Base-by-base conservation (phyloP, 345 rosid genomes). In the Eucalyptus virginea region DNA sequence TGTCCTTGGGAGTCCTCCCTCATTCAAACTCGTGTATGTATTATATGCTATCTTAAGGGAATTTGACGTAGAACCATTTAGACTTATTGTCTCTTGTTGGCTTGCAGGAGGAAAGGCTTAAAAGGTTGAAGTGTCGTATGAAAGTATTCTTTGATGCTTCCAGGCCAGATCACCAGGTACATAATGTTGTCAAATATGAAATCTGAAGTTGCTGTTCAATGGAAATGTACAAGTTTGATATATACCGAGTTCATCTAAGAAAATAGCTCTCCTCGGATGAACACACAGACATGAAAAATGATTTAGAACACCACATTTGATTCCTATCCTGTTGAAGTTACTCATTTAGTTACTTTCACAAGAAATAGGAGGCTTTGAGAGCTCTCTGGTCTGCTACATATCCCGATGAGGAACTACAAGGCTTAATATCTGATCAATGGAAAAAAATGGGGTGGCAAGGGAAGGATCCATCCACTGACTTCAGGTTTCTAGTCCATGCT, bases 361-460 rank as follows among this genome's bases (percentile, higher is more conserved):
- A 72, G 65, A 30, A 26, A 89, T 93, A 96, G 95, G 97, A 94
- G 91, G 99, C 99, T 89, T 88, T 98, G 89, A 97, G 94, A 92
- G 98, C 99, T 69, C 80, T 98, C 72, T 98, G 99, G 99, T 92
- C 91, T 40, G 95, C 99, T 49, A 93, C 98, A 9, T 97, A 91
- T 89, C 98, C 99, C 4, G 95, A 93, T 72, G 91, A 91, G 91
- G 93, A 96, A 92, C 99, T 97, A 58, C 92, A 92, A 83, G 96
- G 96, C 89, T 93, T 97, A 90, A 91, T 95, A 88, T 96, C 99
- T 67, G 96, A 97, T 49, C 99, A 98, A 60, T 98, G 99, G 99
- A 97, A 97, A 91, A 94, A 95, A 89, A 97, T 97, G 99, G 99
- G 99, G 65, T 97, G 99, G 99, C 99, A 97, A 90, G 99, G 99